phyloP scores from a whole-genome alignment of 805 yeast species.

The Ogataea salicorniae region DNA sequence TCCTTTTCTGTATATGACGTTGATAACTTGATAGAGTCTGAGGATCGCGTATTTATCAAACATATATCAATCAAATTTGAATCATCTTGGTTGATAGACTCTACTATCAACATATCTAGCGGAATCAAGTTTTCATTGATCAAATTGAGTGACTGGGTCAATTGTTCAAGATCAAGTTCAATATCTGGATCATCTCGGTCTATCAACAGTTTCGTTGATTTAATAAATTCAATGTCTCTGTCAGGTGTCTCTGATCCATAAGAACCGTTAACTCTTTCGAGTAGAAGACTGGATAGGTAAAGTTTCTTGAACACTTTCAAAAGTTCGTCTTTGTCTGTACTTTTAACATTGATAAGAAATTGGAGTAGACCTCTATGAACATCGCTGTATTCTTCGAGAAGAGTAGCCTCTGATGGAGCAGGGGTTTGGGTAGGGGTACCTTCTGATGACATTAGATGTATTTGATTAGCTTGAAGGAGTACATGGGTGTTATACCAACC shows the following conservation, averaged over 20 bases:
- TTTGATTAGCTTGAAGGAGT: not conserved
- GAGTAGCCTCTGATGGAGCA: not conserved
- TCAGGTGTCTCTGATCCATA: not conserved
- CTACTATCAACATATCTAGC: constrained; percentile 37
- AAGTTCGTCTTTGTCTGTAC: constrained; percentile 8
- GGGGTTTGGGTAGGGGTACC: no score
- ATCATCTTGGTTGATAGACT: constrained; percentile 29
- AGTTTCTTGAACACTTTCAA: constrained; percentile 7
- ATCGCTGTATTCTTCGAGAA: constrained; percentile 5
- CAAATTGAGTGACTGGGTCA: constrained; percentile 11
- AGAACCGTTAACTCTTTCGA: not conserved
- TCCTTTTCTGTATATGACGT: constrained; percentile 33
- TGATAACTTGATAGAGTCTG: constrained; percentile 33
- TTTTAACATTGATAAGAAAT: constrained; percentile 11
- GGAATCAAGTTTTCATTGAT: constrained; percentile 29
- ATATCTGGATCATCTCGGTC: not conserved
- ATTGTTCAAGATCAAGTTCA: not conserved
- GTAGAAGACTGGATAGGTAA: not conserved
- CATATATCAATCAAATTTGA: constrained; percentile 21
- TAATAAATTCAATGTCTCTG: no score
- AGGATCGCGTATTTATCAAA: constrained; percentile 34
- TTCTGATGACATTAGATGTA: not conserved
- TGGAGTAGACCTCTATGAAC: constrained; percentile 14
- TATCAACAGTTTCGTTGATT: not conserved
- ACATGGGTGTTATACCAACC: no score